Evolutionary conservation across 306 rosid genomes (phyloP).

Genomic region (Oxytropis ochrocephala): DNA sequence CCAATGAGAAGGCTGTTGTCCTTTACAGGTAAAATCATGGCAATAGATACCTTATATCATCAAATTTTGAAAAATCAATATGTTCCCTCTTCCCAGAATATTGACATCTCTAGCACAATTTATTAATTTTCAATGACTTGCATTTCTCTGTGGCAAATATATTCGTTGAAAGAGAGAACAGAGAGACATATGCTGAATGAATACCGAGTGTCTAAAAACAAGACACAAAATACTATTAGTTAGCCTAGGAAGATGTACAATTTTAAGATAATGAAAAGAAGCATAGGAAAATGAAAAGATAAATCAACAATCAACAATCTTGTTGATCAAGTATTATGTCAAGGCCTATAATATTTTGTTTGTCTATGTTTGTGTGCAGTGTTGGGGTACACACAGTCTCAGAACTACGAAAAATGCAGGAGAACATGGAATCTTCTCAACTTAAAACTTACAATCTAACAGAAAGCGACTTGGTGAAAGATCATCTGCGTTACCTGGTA

Average conservation of each 20-base stretch:
- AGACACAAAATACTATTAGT: too few species aligned
- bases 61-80: not conserved
- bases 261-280: too few species aligned
- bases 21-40: conserved; percentile 60
- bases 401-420: conserved; percentile 61
- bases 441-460: conserved; percentile 67
- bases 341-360: not conserved
- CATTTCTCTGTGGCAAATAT: not conserved
- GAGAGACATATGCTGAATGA: too few species aligned
- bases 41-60: not conserved
- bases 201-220: too few species aligned
- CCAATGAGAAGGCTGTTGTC: conserved; percentile 59
- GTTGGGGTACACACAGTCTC: conserved; percentile 72
- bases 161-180: too few species aligned
- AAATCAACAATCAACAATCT: too few species aligned
- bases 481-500: conserved; percentile 92
- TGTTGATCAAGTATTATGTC: not conserved
- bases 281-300: too few species aligned
- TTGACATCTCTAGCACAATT: not conserved
- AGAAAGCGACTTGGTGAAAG: conserved; percentile 78
- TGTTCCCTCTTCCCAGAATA: too few species aligned
- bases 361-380: conserved; percentile 36
- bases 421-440: conserved; percentile 53
- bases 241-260: too few species aligned
- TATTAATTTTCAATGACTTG: not conserved